phyloP scores from a whole-genome alignment of 1,284 basidiomycete genomes.

The Pseudozyma sp. region DNA sequence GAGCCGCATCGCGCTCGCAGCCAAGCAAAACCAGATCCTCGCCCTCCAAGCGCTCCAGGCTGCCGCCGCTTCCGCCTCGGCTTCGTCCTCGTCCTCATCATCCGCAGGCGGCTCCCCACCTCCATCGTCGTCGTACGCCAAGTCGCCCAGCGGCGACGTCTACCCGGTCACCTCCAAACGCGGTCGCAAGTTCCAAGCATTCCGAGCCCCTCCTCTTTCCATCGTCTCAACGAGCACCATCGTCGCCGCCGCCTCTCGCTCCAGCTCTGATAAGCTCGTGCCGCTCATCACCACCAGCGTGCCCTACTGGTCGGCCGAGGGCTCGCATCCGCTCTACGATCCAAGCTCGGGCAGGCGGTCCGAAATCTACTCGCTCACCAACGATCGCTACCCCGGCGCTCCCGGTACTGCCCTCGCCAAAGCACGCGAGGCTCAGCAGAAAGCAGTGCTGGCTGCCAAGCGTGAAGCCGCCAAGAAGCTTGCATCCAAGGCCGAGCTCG shows the following conservation, averaged over 20 bases:
- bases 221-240: conserved; percentile 2
- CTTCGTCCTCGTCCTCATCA: conserved; percentile 40
- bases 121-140: conserved; percentile 21
- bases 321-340: conserved; percentile 46
- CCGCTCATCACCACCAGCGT: conserved; percentile 45
- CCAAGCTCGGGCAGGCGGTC: conserved; percentile 47
- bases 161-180: conserved; percentile 25
- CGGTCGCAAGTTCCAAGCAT: conserved; percentile 47
- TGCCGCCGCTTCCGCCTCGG: conserved; percentile 28
- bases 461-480: conserved; percentile 55
- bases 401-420: conserved; percentile 59
- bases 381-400: conserved; percentile 64
- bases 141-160: conserved; percentile 16
- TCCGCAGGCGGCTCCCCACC: conserved; percentile 38
- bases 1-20: conserved; percentile 42
- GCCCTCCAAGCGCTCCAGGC: conserved; percentile 49
- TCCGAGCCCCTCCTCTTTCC: conserved; percentile 29
- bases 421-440: conserved; percentile 54
- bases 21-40: conserved; percentile 49
- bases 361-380: conserved; percentile 58
- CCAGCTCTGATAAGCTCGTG: conserved; percentile 13
- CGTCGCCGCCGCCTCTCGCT: not conserved
- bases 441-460: conserved; percentile 39
- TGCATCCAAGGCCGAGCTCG: conserved; percentile 57
- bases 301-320: conserved; percentile 46